Evolutionary conservation across 1,284 basidiomycete genomes (phyloP).

Genomic region (Lignosus rhinocerotis): DNA sequence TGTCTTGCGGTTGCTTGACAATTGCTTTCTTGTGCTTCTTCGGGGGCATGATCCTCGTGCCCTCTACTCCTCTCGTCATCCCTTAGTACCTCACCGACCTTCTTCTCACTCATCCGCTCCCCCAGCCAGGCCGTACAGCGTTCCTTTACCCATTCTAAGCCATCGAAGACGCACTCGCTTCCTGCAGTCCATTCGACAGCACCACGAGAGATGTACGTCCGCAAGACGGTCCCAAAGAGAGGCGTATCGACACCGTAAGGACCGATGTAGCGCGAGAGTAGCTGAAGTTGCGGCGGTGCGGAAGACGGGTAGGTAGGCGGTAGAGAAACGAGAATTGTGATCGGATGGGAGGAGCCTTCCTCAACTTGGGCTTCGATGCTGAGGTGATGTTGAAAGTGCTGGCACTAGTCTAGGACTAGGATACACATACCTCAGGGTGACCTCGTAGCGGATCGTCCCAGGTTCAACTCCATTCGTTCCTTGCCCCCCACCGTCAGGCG

Average conservation of each 20-base stretch:
- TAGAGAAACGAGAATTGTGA: conserved; percentile 75
- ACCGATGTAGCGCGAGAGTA: conserved; percentile 86
- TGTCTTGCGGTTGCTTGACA: conserved; percentile 16
- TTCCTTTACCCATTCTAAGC: conserved; percentile 77
- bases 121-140: conserved; percentile 72
- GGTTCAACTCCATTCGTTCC: conserved; percentile 7
- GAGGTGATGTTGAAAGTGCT: not conserved
- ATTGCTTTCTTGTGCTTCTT: conserved; percentile 1
- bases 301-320: conserved; percentile 70
- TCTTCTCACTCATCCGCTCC: conserved; percentile 56
- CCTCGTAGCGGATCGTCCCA: conserved; percentile 66
- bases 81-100: conserved; percentile 56
- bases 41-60: not conserved
- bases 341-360: conserved; percentile 8
- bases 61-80: conserved; percentile 48
- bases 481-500: conserved; percentile 23
- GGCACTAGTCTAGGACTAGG: not conserved
- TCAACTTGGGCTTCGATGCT: conserved; percentile 14
- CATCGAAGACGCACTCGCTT: conserved; percentile 86
- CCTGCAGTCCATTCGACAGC: conserved; percentile 77
- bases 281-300: conserved; percentile 79
- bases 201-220: conserved; percentile 78
- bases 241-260: conserved; percentile 69
- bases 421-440: conserved; percentile 45
- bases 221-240: conserved; percentile 77